Evolutionary conservation across 257 asterid species (phyloP), one percentile per base, ranked within the genome.

Genomic region (Penstemon barbatus): DNA sequence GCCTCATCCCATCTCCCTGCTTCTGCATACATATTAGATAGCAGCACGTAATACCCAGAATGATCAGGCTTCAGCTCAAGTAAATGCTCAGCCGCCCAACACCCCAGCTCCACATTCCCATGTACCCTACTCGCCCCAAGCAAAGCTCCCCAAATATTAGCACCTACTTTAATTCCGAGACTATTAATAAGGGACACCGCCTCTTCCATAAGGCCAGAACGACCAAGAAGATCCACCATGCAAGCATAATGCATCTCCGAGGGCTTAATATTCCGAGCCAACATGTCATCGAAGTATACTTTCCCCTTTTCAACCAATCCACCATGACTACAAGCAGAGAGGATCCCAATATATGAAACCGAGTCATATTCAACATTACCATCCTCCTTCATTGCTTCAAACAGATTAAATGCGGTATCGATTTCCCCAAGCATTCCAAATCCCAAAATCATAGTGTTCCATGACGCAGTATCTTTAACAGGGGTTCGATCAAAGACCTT

Each of bases 211-310:
- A 79, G 89, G 50, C 97, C 93, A 6, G 83, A 78, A 3, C 97
- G 88, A 25, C 95, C 91, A 70, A 90, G 85, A 73, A 90, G 86
- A 73, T 90, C 93, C 59, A 90, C 93, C 91, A 90, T 87, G 81
- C 94, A 86, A 10, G 97, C 91, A 40, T 90, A 90, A 52, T 90
- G 97, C 86, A 72, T 85, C 18, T 84, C 88, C 0, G 91, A 76
- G 25, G 93, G 93, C n/a, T 80, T 64, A 62, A 90, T 75, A 45
- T 76, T 71, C 18, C 12, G 74, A 54, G 75, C 85, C 78, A 80
- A 45, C 96, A 89, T 84, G 59, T 80, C 85, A 37, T 63, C 71
- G 25, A 89, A 87, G 77, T 79, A 79, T 59, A 15, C 53, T 71
- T 75, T 78, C 2, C 93, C 95, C 71, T 75, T 48, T 18, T 75